Evolutionary conservation across 2,329 filamentous ascomycete species (phyloP).

Genomic region (Madurella mycetomatis): DNA sequence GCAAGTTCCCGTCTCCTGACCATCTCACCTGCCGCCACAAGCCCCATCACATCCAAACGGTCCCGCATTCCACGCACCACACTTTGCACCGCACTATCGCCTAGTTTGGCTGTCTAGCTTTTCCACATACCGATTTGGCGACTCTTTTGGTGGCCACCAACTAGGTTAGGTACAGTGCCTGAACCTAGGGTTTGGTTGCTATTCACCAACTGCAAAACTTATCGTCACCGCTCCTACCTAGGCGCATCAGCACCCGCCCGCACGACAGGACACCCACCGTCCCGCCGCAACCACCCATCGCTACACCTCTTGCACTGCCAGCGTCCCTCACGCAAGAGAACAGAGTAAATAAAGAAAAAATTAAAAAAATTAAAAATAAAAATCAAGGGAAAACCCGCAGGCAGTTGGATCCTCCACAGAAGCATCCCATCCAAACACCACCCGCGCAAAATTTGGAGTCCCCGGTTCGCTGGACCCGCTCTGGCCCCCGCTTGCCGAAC

Average conservation of each 20-base stretch:
- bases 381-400: background rate
- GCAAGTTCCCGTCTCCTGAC: background rate
- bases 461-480: conserved; percentile 11
- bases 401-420: background rate
- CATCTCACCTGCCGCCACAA: conserved; percentile 1
- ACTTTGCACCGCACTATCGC: background rate
- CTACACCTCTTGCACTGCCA: background rate
- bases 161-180: too few species aligned
- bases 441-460: conserved; percentile 1
- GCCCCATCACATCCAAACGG: background rate
- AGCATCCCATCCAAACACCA: background rate
- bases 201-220: too few species aligned
- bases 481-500: conserved; percentile 17
- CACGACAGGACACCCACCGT: background rate
- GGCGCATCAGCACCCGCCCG: too few species aligned
- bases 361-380: background rate
- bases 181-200: too few species aligned
- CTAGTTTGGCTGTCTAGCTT: background rate
- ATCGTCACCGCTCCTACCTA: too few species aligned
- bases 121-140: too few species aligned
- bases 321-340: background rate
- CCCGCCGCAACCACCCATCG: background rate
- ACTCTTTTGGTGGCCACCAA: too few species aligned
- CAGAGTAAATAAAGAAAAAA: background rate
- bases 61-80: background rate